Evolutionary conservation across 352 stramenopile species (phyloP), one percentile per base, ranked within the genome.

Genomic region (Hyaloperonospora brassicae): DNA sequence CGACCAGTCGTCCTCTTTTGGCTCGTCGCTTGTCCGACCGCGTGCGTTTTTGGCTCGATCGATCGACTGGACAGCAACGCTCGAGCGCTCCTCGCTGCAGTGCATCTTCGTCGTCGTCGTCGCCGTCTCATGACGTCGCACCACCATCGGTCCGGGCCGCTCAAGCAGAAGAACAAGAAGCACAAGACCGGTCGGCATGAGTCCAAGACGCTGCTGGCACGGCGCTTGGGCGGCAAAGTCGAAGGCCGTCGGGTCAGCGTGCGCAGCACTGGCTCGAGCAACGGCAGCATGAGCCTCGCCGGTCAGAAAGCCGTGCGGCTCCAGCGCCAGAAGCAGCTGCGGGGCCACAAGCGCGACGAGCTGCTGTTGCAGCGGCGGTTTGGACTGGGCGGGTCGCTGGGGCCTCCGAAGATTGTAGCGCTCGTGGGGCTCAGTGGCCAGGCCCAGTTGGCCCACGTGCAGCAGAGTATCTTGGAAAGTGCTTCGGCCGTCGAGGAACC

Each of bases 91-190:
- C 8, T 34, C 4, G 27, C 4, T 8, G 8, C 8, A 9, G 27
- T 4, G 27, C 27, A 34, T 34, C 17, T 17, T 17, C 17, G 17
- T 17, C 17, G 17, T 17, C 17, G 17, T 17, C 17, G 17, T 17
- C 17, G 17, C 17, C 17, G 17, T 17, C 27, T 8, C 49, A 90
- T 87, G 78, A 62, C 68, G 66, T 75, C 70, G 57, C 79, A 91
- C 52, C 84, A 91, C 72, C 87, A 96, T 51, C 85, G 87, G 47
- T 83, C 84, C 38, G 86, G 85, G 43, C 76, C 83, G 66, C 76
- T 96, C 23, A 95, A 95, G 71, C 87, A 96, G 72, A 76, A 73
- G 39, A 96, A 96, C 73, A 94, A 94, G 68, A 93, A 95, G 73
- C 87, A 96, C 74, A 96, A 96, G 71, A 78, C 64, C 14, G 84